Conservation (phyloP, 2,329 filamentous ascomycete genomes). For the Nemania sp. region DNA sequence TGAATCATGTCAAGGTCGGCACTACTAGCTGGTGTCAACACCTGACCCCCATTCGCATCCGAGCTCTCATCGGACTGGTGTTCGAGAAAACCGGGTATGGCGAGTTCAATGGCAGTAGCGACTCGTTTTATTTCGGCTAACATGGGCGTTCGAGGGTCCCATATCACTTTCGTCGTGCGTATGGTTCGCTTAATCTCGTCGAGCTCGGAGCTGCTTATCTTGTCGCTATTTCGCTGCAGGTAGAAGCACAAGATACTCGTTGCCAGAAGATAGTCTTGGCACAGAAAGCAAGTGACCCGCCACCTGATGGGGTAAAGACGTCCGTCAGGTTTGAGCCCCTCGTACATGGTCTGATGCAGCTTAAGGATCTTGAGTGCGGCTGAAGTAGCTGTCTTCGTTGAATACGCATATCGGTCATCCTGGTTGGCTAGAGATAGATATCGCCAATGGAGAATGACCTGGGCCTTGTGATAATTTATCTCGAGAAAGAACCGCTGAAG, state of each 20-base stretch:
- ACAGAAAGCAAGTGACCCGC: conserved; percentile 25
- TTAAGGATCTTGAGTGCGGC: conserved; percentile 27
- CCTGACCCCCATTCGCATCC: conserved; percentile 8
- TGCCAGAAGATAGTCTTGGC: conserved; percentile 25
- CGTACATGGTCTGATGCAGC: conserved; percentile 21
- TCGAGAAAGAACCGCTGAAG: conserved; percentile 37
- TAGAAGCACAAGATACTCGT: conserved; percentile 27
- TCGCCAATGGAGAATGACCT: conserved; percentile 40
- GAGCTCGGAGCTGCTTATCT: conserved; percentile 15
- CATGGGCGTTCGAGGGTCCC: conserved; percentile 8
- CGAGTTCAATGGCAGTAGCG: conserved; percentile 22
- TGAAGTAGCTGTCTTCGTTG: conserved; percentile 23
- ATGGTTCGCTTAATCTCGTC: conserved; percentile 22
- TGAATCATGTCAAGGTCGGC: neutral
- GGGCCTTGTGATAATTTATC: conserved; percentile 38
- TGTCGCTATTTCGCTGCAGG: conserved; percentile 24
- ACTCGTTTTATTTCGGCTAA: conserved; percentile 22
- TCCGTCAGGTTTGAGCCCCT: conserved; percentile 26
- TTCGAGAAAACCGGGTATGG: conserved; percentile 20
- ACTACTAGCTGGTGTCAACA: conserved; percentile 6
- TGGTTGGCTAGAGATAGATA: conserved; percentile 31
- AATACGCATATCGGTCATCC: conserved; percentile 35
- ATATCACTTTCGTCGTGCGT: conserved; percentile 19
- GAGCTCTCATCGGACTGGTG: conserved; percentile 14
- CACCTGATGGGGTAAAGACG: conserved; percentile 25